Conservation (phyloP, 176 grass and related monocot genomes). For the Saccharum spontaneum region DNA sequence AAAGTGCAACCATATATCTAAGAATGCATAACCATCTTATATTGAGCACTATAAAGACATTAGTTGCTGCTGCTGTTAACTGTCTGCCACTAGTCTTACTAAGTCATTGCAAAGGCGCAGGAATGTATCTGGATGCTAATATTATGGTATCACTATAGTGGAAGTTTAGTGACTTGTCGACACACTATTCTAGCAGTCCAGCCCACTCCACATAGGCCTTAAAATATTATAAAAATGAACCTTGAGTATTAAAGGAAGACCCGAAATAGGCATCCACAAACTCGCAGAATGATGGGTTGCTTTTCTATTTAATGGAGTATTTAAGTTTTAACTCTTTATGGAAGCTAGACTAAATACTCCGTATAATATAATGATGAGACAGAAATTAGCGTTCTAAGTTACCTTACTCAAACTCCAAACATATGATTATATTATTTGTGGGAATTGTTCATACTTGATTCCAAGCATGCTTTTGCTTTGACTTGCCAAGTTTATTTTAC, state of each 20-base stretch:
- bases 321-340: conserved; percentile 1
- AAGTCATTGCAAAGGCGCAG: not conserved
- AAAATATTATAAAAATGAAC: not conserved
- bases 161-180: not conserved
- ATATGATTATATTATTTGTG: not conserved
- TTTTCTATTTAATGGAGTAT: not conserved
- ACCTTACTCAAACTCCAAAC: not conserved
- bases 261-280: not conserved
- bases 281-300: not conserved
- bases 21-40: not conserved
- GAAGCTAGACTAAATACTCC: not conserved
- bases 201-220: not conserved
- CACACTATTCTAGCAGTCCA: not conserved
- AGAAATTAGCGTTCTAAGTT: not conserved
- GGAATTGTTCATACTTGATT: not conserved
- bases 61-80: not conserved
- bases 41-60: conserved; percentile 2
- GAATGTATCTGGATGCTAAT: not conserved
- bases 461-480: conserved; percentile 15
- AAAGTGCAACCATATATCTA: conserved; percentile 2
- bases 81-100: conserved; percentile 19
- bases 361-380: not conserved
- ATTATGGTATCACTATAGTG: not conserved
- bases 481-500: not conserved
- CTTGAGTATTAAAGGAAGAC: not conserved